Evolutionary conservation across 768 basidiomycete species (phyloP).

Genomic region (Mycena sanguinolenta): DNA sequence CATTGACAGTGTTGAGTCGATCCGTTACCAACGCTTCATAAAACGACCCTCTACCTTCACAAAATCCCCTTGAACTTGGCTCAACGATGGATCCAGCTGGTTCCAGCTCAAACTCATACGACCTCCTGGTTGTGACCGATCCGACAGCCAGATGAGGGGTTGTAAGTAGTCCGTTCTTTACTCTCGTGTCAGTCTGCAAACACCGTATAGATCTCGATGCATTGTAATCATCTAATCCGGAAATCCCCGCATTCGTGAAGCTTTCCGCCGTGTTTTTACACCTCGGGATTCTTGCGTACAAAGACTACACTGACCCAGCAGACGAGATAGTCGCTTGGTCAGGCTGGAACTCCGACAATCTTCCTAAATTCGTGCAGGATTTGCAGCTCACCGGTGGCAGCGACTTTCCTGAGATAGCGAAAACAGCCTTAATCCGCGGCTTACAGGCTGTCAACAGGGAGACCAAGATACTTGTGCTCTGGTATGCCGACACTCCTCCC

Average conservation of each 20-base stretch:
- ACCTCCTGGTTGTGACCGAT: constrained; percentile 43
- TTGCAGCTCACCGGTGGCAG: constrained; percentile 39
- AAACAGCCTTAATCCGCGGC: constrained; percentile 43
- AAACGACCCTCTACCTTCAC: no score
- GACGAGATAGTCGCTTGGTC: constrained; percentile 40
- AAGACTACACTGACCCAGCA: constrained; percentile 39
- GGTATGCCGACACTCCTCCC: constrained; percentile 46
- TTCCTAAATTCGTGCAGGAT: constrained; percentile 35
- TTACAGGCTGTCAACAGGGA: constrained; percentile 40
- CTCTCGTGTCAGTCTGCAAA: not conserved
- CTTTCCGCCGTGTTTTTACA: constrained; percentile 43
- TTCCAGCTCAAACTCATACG: constrained; percentile 29
- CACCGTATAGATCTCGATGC: constrained; percentile 41
- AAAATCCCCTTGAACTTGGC: no score
- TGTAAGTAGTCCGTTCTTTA: constrained; percentile 31
- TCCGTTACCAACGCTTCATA: no score
- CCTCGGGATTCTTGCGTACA: constrained; percentile 44
- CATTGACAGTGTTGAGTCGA: no score
- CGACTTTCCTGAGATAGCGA: constrained; percentile 46
- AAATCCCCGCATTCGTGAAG: constrained; percentile 42
- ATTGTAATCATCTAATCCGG: constrained; percentile 39
- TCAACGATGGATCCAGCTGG: no score
- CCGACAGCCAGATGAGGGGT: constrained; percentile 43
- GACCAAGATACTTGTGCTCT: constrained; percentile 41
- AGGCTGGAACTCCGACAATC: constrained; percentile 40